Evolutionary conservation across 1,284 basidiomycete species (phyloP).

Genomic region (Cerioporus squamosus): DNA sequence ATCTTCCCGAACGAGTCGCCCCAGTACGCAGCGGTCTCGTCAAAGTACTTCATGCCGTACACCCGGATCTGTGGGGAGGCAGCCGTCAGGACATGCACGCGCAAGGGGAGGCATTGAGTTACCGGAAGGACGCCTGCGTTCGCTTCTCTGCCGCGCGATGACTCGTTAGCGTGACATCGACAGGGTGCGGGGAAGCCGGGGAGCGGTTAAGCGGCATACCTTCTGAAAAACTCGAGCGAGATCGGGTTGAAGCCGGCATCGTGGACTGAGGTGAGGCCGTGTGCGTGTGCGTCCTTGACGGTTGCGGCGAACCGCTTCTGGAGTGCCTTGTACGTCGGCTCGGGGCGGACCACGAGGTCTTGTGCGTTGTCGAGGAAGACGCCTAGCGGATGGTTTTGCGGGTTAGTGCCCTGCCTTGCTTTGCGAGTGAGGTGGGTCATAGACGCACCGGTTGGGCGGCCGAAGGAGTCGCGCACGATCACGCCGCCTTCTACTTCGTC

Average conservation of each 20-base stretch:
- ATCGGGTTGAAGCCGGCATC: conserved; percentile 77
- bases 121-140: neutral
- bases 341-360: conserved; percentile 63
- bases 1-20: conserved; percentile 67
- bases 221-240: conserved; percentile 76
- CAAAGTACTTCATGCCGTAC: conserved; percentile 74
- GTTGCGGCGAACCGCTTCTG: conserved; percentile 66
- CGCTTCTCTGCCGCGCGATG: neutral
- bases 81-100: conserved; percentile 36
- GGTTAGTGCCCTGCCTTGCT: neutral
- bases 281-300: conserved; percentile 67
- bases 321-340: conserved; percentile 67
- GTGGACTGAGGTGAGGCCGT: conserved; percentile 82
- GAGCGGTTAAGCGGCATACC: conserved; percentile 44
- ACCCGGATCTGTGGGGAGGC: conserved; percentile 61
- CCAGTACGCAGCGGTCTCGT: conserved; percentile 78
- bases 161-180: neutral
- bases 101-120: neutral
- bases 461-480: conserved; percentile 70
- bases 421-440: conserved; percentile 26
- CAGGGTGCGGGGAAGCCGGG: neutral
- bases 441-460: conserved; percentile 73
- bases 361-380: conserved; percentile 77
- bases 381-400: conserved; percentile 42
- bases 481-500: conserved; percentile 78